phyloP scores from a whole-genome alignment of 2,329 filamentous ascomycete genomes.

The Pseudogymnoascus sp. region DNA sequence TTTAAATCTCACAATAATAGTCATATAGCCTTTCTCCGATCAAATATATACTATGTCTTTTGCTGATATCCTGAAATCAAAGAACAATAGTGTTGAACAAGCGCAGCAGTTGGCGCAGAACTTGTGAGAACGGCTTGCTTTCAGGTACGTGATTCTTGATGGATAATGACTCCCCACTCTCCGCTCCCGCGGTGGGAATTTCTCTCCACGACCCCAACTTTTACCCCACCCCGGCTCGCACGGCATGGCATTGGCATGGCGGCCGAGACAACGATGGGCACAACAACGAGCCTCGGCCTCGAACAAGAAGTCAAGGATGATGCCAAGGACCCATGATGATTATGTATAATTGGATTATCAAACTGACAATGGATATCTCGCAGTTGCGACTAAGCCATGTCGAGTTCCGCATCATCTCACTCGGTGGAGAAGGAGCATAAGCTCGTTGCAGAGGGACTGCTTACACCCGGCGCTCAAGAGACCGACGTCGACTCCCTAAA shows the following conservation, averaged over 20 bases:
- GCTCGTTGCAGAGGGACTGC: not conserved
- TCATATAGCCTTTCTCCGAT: not conserved
- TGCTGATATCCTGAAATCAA: not conserved
- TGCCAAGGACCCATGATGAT: not conserved
- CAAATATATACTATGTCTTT: not conserved
- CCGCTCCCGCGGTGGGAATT: not conserved
- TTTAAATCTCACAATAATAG: not conserved
- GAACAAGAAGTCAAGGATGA: not conserved
- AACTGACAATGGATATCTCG: not conserved
- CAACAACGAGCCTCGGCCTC: not conserved
- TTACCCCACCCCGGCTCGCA: constrained; percentile 1
- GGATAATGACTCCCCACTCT: not conserved
- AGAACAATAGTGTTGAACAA: not conserved
- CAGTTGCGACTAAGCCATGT: not conserved
- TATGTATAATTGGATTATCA: not conserved
- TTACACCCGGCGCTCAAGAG: not conserved
- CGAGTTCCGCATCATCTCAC: not conserved
- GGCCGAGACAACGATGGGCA: not conserved
- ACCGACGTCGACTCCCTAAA: not conserved
- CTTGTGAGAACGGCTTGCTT: not conserved
- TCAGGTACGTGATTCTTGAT: not conserved
- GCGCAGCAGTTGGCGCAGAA: not conserved
- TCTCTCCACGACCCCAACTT: not conserved
- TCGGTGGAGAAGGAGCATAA: constrained; percentile 2
- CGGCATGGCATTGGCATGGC: not conserved